Conservation (phyloP, 1,284 basidiomycete genomes). For the Puccinia horiana region DNA sequence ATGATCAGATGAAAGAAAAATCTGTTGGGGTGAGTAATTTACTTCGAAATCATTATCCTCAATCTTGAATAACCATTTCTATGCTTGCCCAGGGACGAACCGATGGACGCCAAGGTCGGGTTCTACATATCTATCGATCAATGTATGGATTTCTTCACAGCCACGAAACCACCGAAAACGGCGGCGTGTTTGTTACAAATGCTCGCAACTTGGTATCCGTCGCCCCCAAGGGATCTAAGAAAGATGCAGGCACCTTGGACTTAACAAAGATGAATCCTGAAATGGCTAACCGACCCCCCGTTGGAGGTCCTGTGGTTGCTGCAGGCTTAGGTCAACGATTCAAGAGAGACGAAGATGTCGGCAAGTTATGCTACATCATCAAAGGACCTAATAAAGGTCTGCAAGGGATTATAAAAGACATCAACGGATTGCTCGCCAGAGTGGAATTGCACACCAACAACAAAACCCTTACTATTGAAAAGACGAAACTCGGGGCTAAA, state of each 20-base stretch:
- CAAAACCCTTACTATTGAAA: conserved; percentile 83
- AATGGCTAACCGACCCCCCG: conserved; percentile 58
- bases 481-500: conserved; percentile 75
- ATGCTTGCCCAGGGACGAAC: conserved; percentile 48
- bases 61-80: neutral
- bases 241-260: conserved; percentile 65
- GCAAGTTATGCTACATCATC: conserved; percentile 75
- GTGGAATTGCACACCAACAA: conserved; percentile 90
- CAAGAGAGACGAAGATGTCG: conserved; percentile 79
- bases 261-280: conserved; percentile 96
- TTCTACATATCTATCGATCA: conserved; percentile 92
- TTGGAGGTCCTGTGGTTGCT: conserved; percentile 65
- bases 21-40: conserved; percentile 73
- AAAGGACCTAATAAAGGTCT: conserved; percentile 91
- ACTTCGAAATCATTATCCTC: neutral
- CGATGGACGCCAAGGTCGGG: conserved; percentile 82
- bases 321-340: conserved; percentile 78
- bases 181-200: conserved; percentile 87
- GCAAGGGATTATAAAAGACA: conserved; percentile 89
- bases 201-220: conserved; percentile 75
- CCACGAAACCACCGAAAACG: conserved; percentile 83
- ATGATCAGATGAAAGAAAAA: conserved; percentile 91
- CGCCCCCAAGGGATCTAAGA: conserved; percentile 75
- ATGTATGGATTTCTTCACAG: conserved; percentile 93
- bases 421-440: conserved; percentile 80